Conservation (phyloP, 208 protist genomes). For the Trypanosoma rangeli region DNA sequence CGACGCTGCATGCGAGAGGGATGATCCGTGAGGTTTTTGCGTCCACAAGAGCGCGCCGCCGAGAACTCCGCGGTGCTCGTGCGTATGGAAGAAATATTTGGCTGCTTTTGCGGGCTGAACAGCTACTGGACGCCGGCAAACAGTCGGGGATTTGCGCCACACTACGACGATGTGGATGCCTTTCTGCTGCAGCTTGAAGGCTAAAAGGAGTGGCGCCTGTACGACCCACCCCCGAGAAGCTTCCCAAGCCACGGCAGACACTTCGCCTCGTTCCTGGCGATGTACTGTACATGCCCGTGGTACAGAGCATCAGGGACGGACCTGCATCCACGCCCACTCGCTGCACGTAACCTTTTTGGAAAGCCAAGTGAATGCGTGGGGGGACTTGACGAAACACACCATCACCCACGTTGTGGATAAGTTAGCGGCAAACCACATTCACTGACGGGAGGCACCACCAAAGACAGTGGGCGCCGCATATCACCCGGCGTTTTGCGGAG, state of each 20-base stretch:
- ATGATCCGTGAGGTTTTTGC: slow-evolving; percentile 84
- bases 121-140: slow-evolving; percentile 93
- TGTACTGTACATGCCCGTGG: slow-evolving; percentile 94
- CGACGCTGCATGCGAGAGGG: slow-evolving; percentile 59
- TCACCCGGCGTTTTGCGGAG: slow-evolving; percentile 36
- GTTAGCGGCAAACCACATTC: slow-evolving; percentile 53
- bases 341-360: slow-evolving; percentile 93
- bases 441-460: slow-evolving; percentile 39
- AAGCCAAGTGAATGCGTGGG: slow-evolving; percentile 83
- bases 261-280: slow-evolving; percentile 86
- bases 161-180: slow-evolving; percentile 97
- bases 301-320: slow-evolving; percentile 90
- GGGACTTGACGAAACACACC: slow-evolving; percentile 47
- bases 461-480: slow-evolving; percentile 43
- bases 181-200: slow-evolving; percentile 96
- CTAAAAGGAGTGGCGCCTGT: slow-evolving; percentile 92
- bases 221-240: slow-evolving; percentile 78
- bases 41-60: slow-evolving; percentile 72
- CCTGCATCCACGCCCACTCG: slow-evolving; percentile 56
- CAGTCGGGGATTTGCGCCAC: slow-evolving; percentile 93
- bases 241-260: slow-evolving; percentile 64
- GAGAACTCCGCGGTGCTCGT: slow-evolving; percentile 68
- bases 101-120: slow-evolving; percentile 88
- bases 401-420: slow-evolving; percentile 46
- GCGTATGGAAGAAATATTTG: slow-evolving; percentile 84